Evolutionary conservation across 306 rosid species (phyloP).

Genomic region (Argentina anserina): DNA sequence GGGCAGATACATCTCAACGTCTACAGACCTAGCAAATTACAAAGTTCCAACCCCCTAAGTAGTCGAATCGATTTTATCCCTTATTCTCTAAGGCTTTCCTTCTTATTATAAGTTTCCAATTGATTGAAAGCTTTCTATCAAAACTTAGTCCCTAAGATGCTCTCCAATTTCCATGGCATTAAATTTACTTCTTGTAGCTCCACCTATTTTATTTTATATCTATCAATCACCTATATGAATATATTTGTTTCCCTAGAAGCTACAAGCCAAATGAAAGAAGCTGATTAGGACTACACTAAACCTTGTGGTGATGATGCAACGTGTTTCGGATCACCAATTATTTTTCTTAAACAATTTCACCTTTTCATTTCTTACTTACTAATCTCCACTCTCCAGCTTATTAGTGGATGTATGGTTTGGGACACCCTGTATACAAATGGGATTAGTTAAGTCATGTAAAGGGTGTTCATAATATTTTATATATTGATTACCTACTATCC

Average conservation of each 20-base stretch:
- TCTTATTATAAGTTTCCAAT: background rate
- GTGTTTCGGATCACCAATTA: conserved; percentile 30
- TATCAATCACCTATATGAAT: background rate
- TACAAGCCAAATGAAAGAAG: background rate
- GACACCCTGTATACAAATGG: conserved; percentile 3
- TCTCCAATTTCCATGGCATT: background rate
- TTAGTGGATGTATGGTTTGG: conserved; percentile 24
- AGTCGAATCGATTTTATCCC: background rate
- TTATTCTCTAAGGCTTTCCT: background rate
- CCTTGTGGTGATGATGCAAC: conserved; percentile 21
- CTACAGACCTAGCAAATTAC: background rate
- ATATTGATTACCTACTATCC: conserved; percentile 23
- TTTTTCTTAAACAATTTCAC: conserved; percentile 14
- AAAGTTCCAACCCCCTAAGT: background rate
- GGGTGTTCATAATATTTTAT: conserved; percentile 1
- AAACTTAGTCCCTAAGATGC: background rate
- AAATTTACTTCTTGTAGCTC: background rate
- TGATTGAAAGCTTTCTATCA: background rate
- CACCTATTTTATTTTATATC: background rate
- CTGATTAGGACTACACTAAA: conserved; percentile 41
- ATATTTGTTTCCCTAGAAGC: background rate
- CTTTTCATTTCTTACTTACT: conserved; percentile 1
- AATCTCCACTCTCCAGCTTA: conserved; percentile 1
- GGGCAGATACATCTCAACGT: background rate
- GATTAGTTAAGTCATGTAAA: conserved; percentile 21